phyloP scores from a whole-genome alignment of 768 basidiomycete genomes.

The Austroboletus eburneus region DNA sequence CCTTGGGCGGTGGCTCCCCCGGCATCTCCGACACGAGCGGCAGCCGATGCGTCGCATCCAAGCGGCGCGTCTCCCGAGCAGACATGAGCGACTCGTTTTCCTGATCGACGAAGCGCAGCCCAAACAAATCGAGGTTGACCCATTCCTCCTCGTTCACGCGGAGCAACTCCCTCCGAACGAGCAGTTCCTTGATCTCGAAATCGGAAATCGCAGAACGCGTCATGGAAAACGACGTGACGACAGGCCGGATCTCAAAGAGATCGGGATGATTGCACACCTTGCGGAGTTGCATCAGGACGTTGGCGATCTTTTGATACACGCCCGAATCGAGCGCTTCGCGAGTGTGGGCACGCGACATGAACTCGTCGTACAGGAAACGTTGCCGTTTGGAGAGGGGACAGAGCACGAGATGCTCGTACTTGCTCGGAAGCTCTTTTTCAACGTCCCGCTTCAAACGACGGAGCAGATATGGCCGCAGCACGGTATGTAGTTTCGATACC shows the following conservation, averaged over 20 bases:
- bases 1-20: conserved; percentile 65
- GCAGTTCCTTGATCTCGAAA: conserved; percentile 83
- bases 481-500: conserved; percentile 84
- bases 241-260: conserved; percentile 85
- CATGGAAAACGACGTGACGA: conserved; percentile 73
- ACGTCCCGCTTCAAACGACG: conserved; percentile 98
- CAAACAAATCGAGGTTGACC: conserved; percentile 60
- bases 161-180: conserved; percentile 73
- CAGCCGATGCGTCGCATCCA: conserved; percentile 58
- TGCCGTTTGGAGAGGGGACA: conserved; percentile 89
- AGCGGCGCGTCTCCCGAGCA: conserved; percentile 47
- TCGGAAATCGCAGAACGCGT: conserved; percentile 71
- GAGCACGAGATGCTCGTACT: conserved; percentile 85
- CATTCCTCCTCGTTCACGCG: conserved; percentile 47
- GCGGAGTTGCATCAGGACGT: conserved; percentile 96
- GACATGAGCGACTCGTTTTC: conserved; percentile 53
- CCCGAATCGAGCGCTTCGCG: conserved; percentile 80
- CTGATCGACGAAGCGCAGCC: conserved; percentile 55
- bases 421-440: conserved; percentile 91
- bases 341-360: conserved; percentile 87
- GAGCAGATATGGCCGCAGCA: conserved; percentile 93
- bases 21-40: conserved; percentile 51
- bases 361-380: conserved; percentile 94
- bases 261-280: conserved; percentile 97
- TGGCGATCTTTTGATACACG: conserved; percentile 84